Percentiles rank a stretch among this genome's conserved stretches.
Evolutionary conservation across 495 filamentous ascomycete genomes (phyloP).

Genomic region (Aspergillus conjunctus): DNA sequence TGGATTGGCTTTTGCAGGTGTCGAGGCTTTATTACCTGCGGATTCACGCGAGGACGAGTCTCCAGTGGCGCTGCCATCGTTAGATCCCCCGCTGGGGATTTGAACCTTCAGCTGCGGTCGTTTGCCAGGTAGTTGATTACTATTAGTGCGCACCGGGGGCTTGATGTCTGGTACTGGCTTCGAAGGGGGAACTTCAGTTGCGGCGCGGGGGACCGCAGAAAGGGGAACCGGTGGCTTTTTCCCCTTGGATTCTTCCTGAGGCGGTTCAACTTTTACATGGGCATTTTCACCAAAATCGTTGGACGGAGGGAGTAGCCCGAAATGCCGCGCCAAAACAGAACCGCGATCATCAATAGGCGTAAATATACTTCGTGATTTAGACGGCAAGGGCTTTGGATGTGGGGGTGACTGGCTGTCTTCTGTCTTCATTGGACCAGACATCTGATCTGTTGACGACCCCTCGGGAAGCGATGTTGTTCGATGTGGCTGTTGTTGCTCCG

Average conservation of each 20-base stretch:
- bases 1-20: slow-evolving; percentile 51
- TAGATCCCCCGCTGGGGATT: slow-evolving; percentile 88
- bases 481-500: slow-evolving; percentile 44
- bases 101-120: slow-evolving; percentile 88
- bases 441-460: slow-evolving; percentile 42
- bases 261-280: slow-evolving; percentile 38
- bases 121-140: slow-evolving; percentile 59
- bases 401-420: slow-evolving; percentile 55
- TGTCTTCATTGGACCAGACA: slow-evolving; percentile 38
- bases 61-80: slow-evolving; percentile 73
- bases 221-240: slow-evolving; percentile 42
- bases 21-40: slow-evolving; percentile 56
- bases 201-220: slow-evolving; percentile 54
- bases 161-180: slow-evolving; percentile 59
- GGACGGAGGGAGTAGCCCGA: slow-evolving; percentile 58
- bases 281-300: slow-evolving; percentile 43
- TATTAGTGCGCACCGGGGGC: slow-evolving; percentile 78
- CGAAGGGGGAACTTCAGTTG: slow-evolving; percentile 44
- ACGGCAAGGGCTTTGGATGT: slow-evolving; percentile 69
- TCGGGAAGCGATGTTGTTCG: slow-evolving; percentile 44
- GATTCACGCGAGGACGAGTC: slow-evolving; percentile 77
- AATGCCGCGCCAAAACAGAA: slow-evolving; percentile 84
- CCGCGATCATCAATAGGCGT: slow-evolving; percentile 93
- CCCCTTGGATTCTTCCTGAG: slow-evolving; percentile 51
- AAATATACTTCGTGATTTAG: slow-evolving; percentile 90